These are phyloP conservation scores for Backusella psychrophila DNA, from an alignment of 192 early-diverging fungal species.

Conservation along the genomic window DNA sequence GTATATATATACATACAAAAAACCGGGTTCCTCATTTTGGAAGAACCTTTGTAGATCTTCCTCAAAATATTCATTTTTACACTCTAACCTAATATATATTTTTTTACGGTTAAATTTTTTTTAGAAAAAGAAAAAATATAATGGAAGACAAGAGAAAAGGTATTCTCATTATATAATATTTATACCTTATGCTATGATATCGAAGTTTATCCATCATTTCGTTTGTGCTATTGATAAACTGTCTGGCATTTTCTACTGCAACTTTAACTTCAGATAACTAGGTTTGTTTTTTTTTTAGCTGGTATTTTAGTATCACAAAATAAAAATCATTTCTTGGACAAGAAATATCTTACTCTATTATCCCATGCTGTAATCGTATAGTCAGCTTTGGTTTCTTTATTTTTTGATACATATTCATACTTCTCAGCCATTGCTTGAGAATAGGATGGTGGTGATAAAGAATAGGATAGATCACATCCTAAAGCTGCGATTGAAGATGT, in stretches of 20 bases:
- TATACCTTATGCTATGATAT: constrained; percentile 4
- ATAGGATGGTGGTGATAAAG: neutral
- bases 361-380: neutral
- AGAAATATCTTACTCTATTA: neutral
- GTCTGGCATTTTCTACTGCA: constrained; percentile 1
- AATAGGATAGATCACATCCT: neutral
- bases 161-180: neutral
- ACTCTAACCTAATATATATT: neutral
- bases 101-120: neutral
- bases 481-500: neutral
- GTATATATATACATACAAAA: neutral
- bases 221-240: neutral
- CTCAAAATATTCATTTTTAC: constrained; percentile 3
- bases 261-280: constrained; percentile 3
- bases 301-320: neutral
- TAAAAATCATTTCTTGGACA: neutral
- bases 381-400: neutral
- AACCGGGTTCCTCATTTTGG: neutral
- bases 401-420: neutral
- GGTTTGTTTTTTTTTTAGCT: neutral
- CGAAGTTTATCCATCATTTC: constrained; percentile 6
- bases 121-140: neutral
- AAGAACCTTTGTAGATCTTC: constrained; percentile 1
- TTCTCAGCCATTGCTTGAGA: neutral
- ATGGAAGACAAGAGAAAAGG: neutral